Evolutionary conservation across 2,329 filamentous ascomycete genomes (phyloP).

Genomic region (Thielaviopsis ethacetica): DNA sequence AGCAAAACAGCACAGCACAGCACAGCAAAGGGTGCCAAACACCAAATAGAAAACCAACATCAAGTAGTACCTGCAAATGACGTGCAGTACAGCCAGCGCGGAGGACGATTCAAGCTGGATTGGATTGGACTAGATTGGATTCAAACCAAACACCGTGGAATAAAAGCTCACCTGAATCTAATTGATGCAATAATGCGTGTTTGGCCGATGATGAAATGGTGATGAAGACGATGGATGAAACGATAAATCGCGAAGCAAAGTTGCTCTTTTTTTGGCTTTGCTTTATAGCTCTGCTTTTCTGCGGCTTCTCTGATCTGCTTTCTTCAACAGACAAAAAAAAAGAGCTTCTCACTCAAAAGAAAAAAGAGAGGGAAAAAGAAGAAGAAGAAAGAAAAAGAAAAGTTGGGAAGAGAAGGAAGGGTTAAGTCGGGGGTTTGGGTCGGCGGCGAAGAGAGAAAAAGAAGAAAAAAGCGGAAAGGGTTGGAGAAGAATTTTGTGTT

Average conservation of each 20-base stretch:
- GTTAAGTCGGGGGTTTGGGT: conserved; percentile 12
- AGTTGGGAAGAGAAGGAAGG: conserved; percentile 7
- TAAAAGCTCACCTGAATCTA: background rate
- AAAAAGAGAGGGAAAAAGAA: background rate
- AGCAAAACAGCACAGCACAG: too few relatives aligned
- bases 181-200: background rate
- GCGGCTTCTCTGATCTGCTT: background rate
- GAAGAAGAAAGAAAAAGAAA: background rate
- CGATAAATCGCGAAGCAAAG: background rate
- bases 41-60: too few relatives aligned
- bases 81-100: background rate
- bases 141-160: background rate
- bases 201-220: background rate
- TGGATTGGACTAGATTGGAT: background rate
- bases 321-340: background rate
- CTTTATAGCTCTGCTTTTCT: background rate
- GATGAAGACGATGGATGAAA: background rate
- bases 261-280: background rate
- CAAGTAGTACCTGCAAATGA: too few relatives aligned
- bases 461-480: conserved; percentile 11
- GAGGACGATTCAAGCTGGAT: background rate
- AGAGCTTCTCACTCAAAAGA: background rate
- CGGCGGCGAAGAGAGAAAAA: background rate
- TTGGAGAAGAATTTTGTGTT: conserved; percentile 9
- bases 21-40: too few relatives aligned